Evolutionary conservation across 192 early-diverging fungal species (phyloP).

Genomic region (Dimargaris xerosporica): DNA sequence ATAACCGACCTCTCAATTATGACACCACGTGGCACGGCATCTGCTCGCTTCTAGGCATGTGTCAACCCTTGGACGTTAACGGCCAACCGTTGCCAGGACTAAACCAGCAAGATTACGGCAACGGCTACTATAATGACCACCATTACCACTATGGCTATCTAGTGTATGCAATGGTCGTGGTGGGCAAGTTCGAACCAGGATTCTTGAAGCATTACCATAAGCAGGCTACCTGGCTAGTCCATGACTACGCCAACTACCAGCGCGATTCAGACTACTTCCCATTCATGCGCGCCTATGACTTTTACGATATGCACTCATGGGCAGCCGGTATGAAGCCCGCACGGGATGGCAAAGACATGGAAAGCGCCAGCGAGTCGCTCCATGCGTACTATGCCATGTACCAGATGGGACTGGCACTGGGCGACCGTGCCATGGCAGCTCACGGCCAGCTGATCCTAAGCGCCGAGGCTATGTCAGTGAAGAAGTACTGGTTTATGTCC

Average conservation of each 20-base stretch:
- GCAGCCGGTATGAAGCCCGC: slow-evolving; percentile 35
- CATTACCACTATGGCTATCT: slow-evolving; percentile 47
- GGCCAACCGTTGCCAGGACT: no score
- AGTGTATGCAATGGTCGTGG: slow-evolving; percentile 30
- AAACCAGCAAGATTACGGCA: slow-evolving; percentile 28
- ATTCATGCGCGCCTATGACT: slow-evolving; percentile 36
- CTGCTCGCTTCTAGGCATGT: slow-evolving; percentile 20
- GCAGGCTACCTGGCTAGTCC: slow-evolving; percentile 24
- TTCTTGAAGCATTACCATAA: slow-evolving; percentile 25
- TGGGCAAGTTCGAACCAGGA: slow-evolving; percentile 27
- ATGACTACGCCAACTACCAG: slow-evolving; percentile 37
- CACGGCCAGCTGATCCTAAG: slow-evolving; percentile 30
- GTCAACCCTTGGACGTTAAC: no score
- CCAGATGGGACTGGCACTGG: slow-evolving; percentile 25
- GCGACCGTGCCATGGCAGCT: slow-evolving; percentile 16
- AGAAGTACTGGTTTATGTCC: slow-evolving; percentile 35
- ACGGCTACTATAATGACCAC: slow-evolving; percentile 41
- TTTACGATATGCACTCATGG: slow-evolving; percentile 49
- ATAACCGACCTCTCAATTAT: slow-evolving; percentile 27
- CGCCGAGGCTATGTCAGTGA: slow-evolving; percentile 28
- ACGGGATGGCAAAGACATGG: slow-evolving; percentile 34
- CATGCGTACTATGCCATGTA: slow-evolving; percentile 39
- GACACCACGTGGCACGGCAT: slow-evolving; percentile 34
- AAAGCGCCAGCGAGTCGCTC: slow-evolving; percentile 33
- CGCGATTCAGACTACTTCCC: slow-evolving; percentile 32